phyloP scores from a whole-genome alignment of 164 flowering plant species.

The Tetrastigma voinierianum region DNA sequence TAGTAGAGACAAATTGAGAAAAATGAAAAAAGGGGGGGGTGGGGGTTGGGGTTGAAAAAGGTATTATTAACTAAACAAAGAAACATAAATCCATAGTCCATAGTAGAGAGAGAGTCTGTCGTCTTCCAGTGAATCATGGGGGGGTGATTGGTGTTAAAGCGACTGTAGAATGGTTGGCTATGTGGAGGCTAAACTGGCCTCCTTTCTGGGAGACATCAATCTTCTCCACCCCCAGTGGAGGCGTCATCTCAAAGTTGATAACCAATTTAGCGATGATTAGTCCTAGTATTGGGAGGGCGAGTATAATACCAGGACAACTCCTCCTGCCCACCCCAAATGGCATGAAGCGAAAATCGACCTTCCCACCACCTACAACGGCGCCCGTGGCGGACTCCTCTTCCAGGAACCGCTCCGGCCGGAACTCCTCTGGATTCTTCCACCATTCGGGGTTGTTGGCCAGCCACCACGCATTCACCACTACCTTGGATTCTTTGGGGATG shows the following conservation, averaged over 20 bases:
- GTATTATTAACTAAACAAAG: too few relatives aligned
- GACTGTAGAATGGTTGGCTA: slow-evolving; percentile 54
- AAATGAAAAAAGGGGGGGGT: too few relatives aligned
- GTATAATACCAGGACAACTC: slow-evolving; percentile 67
- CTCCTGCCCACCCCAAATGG: slow-evolving; percentile 70
- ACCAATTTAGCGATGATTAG: slow-evolving; percentile 51
- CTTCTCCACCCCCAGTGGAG: slow-evolving; percentile 45
- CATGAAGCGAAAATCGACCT: slow-evolving; percentile 48
- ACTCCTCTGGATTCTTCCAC: slow-evolving; percentile 9
- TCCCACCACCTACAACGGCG: slow-evolving; percentile 48
- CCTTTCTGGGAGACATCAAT: slow-evolving; percentile 59
- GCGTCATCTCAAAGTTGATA: slow-evolving; percentile 43
- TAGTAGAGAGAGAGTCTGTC: too few relatives aligned
- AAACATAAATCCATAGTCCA: too few relatives aligned
- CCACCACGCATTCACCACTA: slow-evolving; percentile 6
- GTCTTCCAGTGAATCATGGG: too few relatives aligned
- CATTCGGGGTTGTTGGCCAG: slow-evolving; percentile 3
- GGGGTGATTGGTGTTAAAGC: slow-evolving; percentile 35
- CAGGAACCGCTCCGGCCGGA: slow-evolving; percentile 4
- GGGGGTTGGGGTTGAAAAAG: too few relatives aligned
- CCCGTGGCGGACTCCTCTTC: slow-evolving; percentile 11
- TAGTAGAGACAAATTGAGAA: too few relatives aligned
- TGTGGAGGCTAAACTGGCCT: slow-evolving; percentile 69
- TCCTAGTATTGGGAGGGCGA: slow-evolving; percentile 62
- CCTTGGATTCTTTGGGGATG: neutral